These are phyloP conservation scores for Neoconidiobolus thromboides DNA, from an alignment of 371 early-diverging fungal species.

Conservation along the genomic window DNA sequence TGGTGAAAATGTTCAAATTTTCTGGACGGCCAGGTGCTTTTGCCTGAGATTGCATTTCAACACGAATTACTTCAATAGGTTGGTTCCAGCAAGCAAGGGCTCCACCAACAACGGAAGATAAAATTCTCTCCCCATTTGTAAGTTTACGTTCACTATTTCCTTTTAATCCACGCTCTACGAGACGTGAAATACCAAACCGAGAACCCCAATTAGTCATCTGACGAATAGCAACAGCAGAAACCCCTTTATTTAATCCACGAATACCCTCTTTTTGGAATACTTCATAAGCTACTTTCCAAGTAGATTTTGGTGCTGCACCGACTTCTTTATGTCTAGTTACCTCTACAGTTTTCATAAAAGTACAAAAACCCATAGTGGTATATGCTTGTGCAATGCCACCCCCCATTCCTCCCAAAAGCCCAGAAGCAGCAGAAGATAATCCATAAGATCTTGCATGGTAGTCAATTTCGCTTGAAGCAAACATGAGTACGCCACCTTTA, in stretches of 20 bases:
- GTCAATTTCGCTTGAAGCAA: conserved; percentile 86
- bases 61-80: conserved; percentile 38
- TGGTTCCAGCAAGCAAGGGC: conserved; percentile 87
- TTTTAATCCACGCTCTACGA: conserved; percentile 4
- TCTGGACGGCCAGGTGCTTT: conserved; percentile 66
- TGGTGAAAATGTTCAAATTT: conserved; percentile 61
- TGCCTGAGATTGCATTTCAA: conserved; percentile 89
- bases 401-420: conserved; percentile 81
- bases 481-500: conserved; percentile 86
- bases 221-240: conserved; percentile 74
- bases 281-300: conserved; percentile 63
- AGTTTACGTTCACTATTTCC: conserved; percentile 3
- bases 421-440: conserved; percentile 43
- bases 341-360: conserved; percentile 98
- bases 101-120: conserved; percentile 75
- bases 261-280: conserved; percentile 85
- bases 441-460: conserved; percentile 30
- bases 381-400: conserved; percentile 85
- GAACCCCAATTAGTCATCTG: conserved; percentile 97
- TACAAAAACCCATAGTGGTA: conserved; percentile 96
- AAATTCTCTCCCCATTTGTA: conserved; percentile 3
- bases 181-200: conserved; percentile 36
- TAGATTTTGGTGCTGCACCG: conserved; percentile 31
- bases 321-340: conserved; percentile 83
- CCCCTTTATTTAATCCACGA: conserved; percentile 87